phyloP scores from a whole-genome alignment of 768 basidiomycete genomes.

The Infundibulicybe gibba region DNA sequence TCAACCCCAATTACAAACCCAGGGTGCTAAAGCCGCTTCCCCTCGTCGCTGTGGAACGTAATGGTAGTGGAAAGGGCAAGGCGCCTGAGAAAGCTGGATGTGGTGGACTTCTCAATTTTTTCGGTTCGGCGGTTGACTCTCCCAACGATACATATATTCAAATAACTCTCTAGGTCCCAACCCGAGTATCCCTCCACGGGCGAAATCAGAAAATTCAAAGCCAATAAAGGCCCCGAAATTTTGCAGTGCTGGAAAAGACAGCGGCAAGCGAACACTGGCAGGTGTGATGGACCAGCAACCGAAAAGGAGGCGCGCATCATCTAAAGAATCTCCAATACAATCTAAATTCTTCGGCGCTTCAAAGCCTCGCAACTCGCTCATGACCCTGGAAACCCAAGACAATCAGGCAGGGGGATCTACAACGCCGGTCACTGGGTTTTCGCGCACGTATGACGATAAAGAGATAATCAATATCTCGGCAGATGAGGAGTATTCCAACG shows the following conservation, averaged over 20 bases:
- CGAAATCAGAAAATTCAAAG: slow-evolving; percentile 8
- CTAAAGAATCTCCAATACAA: slow-evolving; percentile 16
- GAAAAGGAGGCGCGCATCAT: slow-evolving; percentile 36
- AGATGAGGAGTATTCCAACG: slow-evolving; percentile 25
- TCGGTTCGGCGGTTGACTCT: slow-evolving; percentile 46
- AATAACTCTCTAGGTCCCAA: slow-evolving; percentile 31
- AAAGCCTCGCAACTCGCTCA: neutral
- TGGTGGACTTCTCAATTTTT: slow-evolving; percentile 52
- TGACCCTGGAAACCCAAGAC: slow-evolving; percentile 10
- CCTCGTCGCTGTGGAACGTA: slow-evolving; percentile 15
- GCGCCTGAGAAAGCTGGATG: slow-evolving; percentile 28
- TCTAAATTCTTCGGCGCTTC: slow-evolving; percentile 35
- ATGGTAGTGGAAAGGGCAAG: slow-evolving; percentile 44
- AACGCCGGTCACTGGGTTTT: slow-evolving; percentile 26
- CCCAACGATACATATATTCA: neutral
- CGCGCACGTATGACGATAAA: slow-evolving; percentile 32
- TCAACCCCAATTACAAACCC: slow-evolving; percentile 65
- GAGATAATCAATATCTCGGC: slow-evolving; percentile 34
- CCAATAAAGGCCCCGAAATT: slow-evolving; percentile 12
- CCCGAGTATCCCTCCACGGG: slow-evolving; percentile 30
- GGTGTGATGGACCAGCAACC: slow-evolving; percentile 61
- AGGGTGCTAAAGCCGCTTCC: slow-evolving; percentile 39
- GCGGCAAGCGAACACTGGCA: slow-evolving; percentile 72
- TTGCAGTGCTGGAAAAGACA: slow-evolving; percentile 48
- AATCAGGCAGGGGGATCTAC: slow-evolving; percentile 12